Evolutionary conservation across 2,329 filamentous ascomycete genomes (phyloP), one percentile per base, ranked within the genome.

Genomic region (Pyricularia pennisetigena): DNA sequence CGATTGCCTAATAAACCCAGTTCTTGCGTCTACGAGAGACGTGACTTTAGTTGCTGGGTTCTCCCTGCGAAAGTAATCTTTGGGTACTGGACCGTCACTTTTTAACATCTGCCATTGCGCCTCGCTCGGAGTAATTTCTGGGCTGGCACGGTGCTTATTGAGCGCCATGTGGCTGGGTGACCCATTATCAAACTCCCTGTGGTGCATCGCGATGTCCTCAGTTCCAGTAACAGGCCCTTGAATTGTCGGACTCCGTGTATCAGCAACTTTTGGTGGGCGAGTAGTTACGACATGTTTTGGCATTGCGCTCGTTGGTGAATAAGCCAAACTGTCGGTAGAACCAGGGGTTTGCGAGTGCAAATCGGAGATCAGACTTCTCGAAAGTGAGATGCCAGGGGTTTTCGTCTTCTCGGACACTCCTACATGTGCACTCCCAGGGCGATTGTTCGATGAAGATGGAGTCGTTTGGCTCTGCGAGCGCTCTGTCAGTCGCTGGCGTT

Each of bases 21-120:
- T 90, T 24, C 83, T 81, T 6, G 80, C 73, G 70, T 89, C 85
- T n/a, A 90, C 75, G 1, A 79, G 68, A 64, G 81, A 82, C 1
- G 71, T 79, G 69, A 83, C 77, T 70, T 82, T 84, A 0, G 86
- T 90, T 9, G 77, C 73, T 0, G 89, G 88, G 72, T 93, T 86
- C 1, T 79, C 80, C 90, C 90, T 93, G 20, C 77, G 69, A 0
- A 86, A 74, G 0, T 78, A 75, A 8, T 28, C 29, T 26, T 67
- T 23, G 20, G 54, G 54, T 14, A 23, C 7, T 65, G 26, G 29
- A 28, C n/a, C 16, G 29, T 16, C 28, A 30, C 16, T 65, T 29
- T 24, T 62, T 6, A 26, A 29, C 57, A 28, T 12, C n/a, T 61
- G n/a, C 9, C 23, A 5, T 12, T 61, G 24, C 24, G n/a, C 57